A percentile compares a stretch with the other conserved stretches of the same genome.
phyloP scores from a whole-genome alignment of 345 rosid species.

The Melastoma malabathricum region DNA sequence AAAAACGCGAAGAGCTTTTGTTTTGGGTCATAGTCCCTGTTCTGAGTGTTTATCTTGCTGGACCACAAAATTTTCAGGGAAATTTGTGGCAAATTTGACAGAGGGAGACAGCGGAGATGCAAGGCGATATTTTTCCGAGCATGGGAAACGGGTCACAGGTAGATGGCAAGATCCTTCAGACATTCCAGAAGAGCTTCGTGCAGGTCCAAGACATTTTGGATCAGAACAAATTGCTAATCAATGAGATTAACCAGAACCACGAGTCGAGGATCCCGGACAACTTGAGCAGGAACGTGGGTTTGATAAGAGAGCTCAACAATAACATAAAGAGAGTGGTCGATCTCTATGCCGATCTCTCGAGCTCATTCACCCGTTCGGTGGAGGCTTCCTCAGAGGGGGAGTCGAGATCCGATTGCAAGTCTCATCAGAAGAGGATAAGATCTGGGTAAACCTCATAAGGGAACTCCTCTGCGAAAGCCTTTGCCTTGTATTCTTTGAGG shows the following conservation, averaged over 20 bases:
- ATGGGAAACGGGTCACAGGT: slow-evolving; percentile 38
- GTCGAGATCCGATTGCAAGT: slow-evolving; percentile 41
- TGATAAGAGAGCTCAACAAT: slow-evolving; percentile 81
- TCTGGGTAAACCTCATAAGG: slow-evolving; percentile 26
- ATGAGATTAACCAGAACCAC: slow-evolving; percentile 76
- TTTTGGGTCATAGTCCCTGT: background rate
- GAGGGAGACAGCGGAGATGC: slow-evolving; percentile 27
- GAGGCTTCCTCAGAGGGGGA: slow-evolving; percentile 84
- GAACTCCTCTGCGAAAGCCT: background rate
- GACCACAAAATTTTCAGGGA: slow-evolving; percentile 1
- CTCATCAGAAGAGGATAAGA: slow-evolving; percentile 78
- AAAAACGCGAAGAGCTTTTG: no score
- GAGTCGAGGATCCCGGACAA: slow-evolving; percentile 70
- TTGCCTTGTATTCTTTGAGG: background rate
- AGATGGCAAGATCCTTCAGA: slow-evolving; percentile 52
- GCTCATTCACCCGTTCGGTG: slow-evolving; percentile 39
- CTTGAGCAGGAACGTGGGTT: slow-evolving; percentile 60
- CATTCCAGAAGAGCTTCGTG: slow-evolving; percentile 64
- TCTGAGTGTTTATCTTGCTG: no score
- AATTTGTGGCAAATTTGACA: slow-evolving; percentile 1
- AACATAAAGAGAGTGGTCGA: slow-evolving; percentile 72
- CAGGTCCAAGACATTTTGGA: slow-evolving; percentile 75
- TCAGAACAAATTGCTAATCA: slow-evolving; percentile 70
- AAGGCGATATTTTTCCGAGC: slow-evolving; percentile 58
- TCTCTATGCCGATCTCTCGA: slow-evolving; percentile 79